These are phyloP conservation scores for Odontarrhena argentea DNA, from an alignment of 345 rosid species.

Conservation along the genomic window DNA sequence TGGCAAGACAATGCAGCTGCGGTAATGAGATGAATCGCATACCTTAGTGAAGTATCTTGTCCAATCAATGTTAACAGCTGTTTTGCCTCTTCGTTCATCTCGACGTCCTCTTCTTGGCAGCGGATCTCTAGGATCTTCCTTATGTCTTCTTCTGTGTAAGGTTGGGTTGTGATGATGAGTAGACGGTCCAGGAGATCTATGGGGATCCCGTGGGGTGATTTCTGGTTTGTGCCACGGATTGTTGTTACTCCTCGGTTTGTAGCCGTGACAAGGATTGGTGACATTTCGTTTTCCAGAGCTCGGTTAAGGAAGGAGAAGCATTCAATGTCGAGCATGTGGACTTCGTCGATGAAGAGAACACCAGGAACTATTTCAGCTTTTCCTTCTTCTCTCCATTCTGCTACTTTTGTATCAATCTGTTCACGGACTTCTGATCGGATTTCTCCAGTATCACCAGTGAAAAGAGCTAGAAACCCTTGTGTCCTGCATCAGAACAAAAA, in stretches of 20 bases:
- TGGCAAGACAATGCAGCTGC: conserved; percentile 79
- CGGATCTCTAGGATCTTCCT: conserved; percentile 81
- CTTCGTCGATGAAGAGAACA: conserved; percentile 95
- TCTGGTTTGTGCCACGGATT: conserved; percentile 90
- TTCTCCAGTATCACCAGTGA: conserved; percentile 96
- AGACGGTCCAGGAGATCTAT: conserved; percentile 94
- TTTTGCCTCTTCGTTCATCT: conserved; percentile 80
- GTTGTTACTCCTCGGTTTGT: conserved; percentile 90
- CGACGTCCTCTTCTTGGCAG: conserved; percentile 94
- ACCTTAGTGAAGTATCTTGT: conserved; percentile 84
- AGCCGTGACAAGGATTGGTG: conserved; percentile 93
- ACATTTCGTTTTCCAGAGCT: conserved; percentile 96
- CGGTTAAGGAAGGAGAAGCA: conserved; percentile 98
- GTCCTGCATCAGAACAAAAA: conserved; percentile 54
- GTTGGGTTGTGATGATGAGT: conserved; percentile 80
- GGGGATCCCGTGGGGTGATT: conserved; percentile 95
- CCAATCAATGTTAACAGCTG: conserved; percentile 81
- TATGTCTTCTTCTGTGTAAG: conserved; percentile 79
- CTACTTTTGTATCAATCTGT: conserved; percentile 91
- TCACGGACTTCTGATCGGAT: conserved; percentile 94
- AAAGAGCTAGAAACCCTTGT: conserved; percentile 93
- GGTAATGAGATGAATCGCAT: conserved; percentile 85
- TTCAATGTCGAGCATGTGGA: conserved; percentile 97
- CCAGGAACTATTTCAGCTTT: conserved; percentile 97
- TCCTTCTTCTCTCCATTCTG: conserved; percentile 99